These are phyloP conservation scores for Marchantia polymorpha DNA, from an alignment of 225 moss, liverwort and hornwort genomes.

Conservation along the genomic window DNA sequence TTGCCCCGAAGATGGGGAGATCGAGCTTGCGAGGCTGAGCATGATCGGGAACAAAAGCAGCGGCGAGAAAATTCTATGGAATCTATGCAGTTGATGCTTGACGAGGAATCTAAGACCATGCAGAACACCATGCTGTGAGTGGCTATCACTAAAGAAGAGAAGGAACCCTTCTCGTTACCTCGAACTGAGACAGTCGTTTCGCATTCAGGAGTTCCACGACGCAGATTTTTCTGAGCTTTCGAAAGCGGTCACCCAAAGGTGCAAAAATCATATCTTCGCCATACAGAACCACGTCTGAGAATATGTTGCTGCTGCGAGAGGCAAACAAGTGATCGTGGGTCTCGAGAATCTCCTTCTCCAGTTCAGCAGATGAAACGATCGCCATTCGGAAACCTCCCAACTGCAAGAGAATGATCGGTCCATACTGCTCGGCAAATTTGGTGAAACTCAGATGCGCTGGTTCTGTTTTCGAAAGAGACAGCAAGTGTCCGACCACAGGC, in stretches of 20 bases:
- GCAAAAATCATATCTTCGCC: neutral
- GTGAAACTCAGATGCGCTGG: conserved; percentile 10
- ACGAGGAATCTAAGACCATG: no score
- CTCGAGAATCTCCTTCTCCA: conserved; percentile 18
- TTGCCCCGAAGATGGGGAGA: no score
- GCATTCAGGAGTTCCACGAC: neutral
- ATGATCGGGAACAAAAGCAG: no score
- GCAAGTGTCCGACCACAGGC: conserved; percentile 27
- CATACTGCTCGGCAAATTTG: conserved; percentile 17
- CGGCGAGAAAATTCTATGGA: no score
- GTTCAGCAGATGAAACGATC: conserved; percentile 22
- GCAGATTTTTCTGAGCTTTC: neutral
- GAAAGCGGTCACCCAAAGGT: neutral
- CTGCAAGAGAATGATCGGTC: conserved; percentile 24
- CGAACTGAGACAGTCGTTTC: neutral
- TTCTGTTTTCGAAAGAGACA: neutral
- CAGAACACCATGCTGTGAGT: no score
- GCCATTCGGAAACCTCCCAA: conserved; percentile 7
- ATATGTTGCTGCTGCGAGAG: neutral
- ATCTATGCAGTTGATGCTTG: no score
- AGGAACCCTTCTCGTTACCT: neutral
- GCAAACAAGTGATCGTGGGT: conserved; percentile 12
- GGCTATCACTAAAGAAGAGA: no score
- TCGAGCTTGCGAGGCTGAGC: no score
- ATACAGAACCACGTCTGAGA: neutral